Evolutionary conservation across 768 basidiomycete genomes (phyloP), one percentile per base, ranked within the genome.

Genomic region (Hemileccinum rubropunctum): DNA sequence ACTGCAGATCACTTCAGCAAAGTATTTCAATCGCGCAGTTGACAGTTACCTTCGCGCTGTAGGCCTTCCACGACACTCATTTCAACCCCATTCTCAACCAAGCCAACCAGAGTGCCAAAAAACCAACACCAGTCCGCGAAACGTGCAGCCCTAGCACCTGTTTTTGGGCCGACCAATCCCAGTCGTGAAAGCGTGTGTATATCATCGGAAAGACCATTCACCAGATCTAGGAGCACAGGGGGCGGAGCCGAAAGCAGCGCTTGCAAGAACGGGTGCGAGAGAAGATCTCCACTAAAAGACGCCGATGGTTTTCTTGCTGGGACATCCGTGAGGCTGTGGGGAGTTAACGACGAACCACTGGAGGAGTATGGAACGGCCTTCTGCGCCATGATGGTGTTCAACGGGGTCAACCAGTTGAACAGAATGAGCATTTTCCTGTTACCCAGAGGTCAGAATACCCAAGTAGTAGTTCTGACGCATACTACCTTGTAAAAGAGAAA

Each of bases 101-200:
- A 73, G 42, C 83, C 84, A 12, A 89, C 88, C 27, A 92, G 72
- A 0, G 88, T 93, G 14, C 84, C 75, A 26, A 87, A 70, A 54
- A 93, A 76, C 91, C 90, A 93, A 63, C 90, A 91, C 86, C 87
- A 91, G 65, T 92, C 82, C 2, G 90, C 82, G 60, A 91, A 82
- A 11, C 81, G 78, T 32, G 74, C 88, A 3, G 89, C 91, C 32
- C 82, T 79, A 43, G 79, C 76, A 15, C 91, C 91, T 1, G 78
- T 68, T 43, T 73, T 76, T 56, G 79, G 77, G 6, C 86, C 81
- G 4, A 92, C 57, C 10, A 93, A 68, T 1, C 90, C 91, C 26
- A 92, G 69, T 51, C 73, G 75, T 12, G 86, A 82, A 58, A 84
- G 80, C n/a, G 89, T 90, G 41, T 79, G 77, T n/a, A 89, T 65